A percentile compares a stretch with the other conserved stretches of the same genome.
Conservation (phyloP, 1,139 yeast genomes). For the Yamadazyma atlantica region DNA sequence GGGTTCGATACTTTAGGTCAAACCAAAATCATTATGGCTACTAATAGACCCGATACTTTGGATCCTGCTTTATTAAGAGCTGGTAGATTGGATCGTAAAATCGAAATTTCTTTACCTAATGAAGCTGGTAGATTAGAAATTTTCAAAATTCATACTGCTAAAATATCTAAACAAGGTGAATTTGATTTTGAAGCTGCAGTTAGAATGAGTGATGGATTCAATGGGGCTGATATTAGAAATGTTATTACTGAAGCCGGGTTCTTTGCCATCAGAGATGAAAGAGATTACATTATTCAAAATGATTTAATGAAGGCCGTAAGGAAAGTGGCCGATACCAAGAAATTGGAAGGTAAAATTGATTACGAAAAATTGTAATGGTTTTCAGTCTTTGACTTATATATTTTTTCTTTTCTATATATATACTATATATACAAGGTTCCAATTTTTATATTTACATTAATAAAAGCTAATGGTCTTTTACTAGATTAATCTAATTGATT, state of each 20-base stretch:
- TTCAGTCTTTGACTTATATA: neutral
- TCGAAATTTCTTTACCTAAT: constrained; percentile 94
- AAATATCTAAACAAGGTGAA: constrained; percentile 89
- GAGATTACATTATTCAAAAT: constrained; percentile 90
- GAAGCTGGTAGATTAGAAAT: constrained; percentile 95
- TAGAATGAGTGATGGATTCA: constrained; percentile 98
- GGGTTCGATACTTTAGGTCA: constrained; percentile 97
- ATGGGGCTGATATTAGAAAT: constrained; percentile 98
- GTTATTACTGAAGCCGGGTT: constrained; percentile 99
- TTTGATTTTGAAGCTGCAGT: constrained; percentile 97
- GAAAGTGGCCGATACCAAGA: constrained; percentile 95
- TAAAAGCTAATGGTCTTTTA: neutral
- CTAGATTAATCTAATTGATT: neutral
- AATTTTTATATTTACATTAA: constrained; percentile 5
- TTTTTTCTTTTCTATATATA: neutral
- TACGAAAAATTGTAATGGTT: constrained; percentile 72
- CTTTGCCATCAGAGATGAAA: constrained; percentile 95
- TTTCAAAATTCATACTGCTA: constrained; percentile 88
- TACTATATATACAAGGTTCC: constrained; percentile 11
- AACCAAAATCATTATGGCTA: constrained; percentile 98
- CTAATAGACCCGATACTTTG: constrained; percentile 96
- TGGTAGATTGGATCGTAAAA: constrained; percentile 96
- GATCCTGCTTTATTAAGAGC: constrained; percentile 99
- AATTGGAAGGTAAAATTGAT: constrained; percentile 93
- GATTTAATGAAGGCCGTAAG: constrained; percentile 98